A percentile compares a stretch with the other conserved stretches of the same genome.
Evolutionary conservation across 768 basidiomycete genomes (phyloP).

Genomic region (Macrocybe gigantea): DNA sequence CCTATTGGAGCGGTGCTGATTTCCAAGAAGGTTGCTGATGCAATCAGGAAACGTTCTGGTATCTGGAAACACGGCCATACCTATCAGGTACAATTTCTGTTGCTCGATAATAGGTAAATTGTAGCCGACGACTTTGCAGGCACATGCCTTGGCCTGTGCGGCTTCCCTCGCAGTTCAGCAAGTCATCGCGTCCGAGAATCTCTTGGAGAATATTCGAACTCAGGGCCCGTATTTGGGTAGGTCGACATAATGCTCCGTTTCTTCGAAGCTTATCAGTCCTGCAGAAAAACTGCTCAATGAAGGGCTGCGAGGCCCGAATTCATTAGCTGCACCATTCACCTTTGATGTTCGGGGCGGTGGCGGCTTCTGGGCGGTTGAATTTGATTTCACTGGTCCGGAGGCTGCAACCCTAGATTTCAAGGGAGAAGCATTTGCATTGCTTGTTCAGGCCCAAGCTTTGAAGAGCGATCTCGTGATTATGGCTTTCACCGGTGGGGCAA

Average conservation of each 20-base stretch:
- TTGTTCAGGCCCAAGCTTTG: constrained; percentile 65
- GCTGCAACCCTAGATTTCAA: constrained; percentile 42
- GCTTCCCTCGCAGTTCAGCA: constrained; percentile 79
- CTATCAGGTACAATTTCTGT: constrained; percentile 50
- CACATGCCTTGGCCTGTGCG: constrained; percentile 70
- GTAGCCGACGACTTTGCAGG: constrained; percentile 27
- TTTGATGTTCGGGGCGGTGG: constrained; percentile 84
- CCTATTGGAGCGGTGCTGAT: constrained; percentile 80
- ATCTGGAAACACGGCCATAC: constrained; percentile 84
- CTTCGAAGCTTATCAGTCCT: not conserved
- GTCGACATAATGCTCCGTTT: constrained; percentile 1
- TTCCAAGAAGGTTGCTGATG: constrained; percentile 63
- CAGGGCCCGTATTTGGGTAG: constrained; percentile 57
- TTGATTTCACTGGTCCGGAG: constrained; percentile 49
- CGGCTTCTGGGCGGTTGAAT: constrained; percentile 81
- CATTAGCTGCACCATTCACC: constrained; percentile 56
- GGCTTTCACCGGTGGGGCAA: constrained; percentile 68
- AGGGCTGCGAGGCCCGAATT: constrained; percentile 48
- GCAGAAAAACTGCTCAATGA: constrained; percentile 44
- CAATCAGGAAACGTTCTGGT: constrained; percentile 62
- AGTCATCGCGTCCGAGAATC: constrained; percentile 61
- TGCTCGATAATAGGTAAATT: not conserved
- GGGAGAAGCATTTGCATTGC: constrained; percentile 54
- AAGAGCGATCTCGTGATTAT: constrained; percentile 65
- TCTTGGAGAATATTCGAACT: constrained; percentile 57